phyloP scores from a whole-genome alignment of 2,329 filamentous ascomycete species.

The Botryotinia convoluta region DNA sequence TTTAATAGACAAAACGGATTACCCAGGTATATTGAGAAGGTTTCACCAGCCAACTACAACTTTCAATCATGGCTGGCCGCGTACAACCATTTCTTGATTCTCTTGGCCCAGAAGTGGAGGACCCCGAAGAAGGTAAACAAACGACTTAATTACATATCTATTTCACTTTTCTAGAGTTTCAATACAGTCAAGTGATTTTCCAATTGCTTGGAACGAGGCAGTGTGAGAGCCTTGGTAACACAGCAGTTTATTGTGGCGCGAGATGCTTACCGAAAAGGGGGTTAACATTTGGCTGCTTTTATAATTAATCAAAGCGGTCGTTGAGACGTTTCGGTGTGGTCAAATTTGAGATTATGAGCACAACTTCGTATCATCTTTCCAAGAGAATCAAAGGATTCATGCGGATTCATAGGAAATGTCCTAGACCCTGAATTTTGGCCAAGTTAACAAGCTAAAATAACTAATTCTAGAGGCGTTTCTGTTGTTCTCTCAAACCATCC shows the following conservation, averaged over 20 bases:
- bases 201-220: slow-evolving; percentile 9
- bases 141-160: not conserved
- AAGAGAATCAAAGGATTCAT: not conserved
- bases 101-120: slow-evolving; percentile 51
- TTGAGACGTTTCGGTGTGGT: not conserved
- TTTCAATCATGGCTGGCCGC: slow-evolving; percentile 17
- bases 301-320: not conserved
- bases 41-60: not conserved
- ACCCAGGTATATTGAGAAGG: not conserved
- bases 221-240: slow-evolving; percentile 15
- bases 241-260: slow-evolving; percentile 1
- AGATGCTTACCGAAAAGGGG: slow-evolving; percentile 1
- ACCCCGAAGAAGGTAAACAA: slow-evolving; percentile 57
- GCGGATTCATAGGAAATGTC: not conserved
- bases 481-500: slow-evolving; percentile 74
- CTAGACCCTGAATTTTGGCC: not conserved
- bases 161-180: not conserved
- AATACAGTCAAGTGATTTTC: slow-evolving; percentile 12
- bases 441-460: slow-evolving; percentile 3
- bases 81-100: slow-evolving; percentile 41
- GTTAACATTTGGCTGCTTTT: not conserved
- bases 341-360: not conserved
- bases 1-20: not conserved
- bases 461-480: slow-evolving; percentile 74
- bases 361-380: not conserved